A percentile compares a stretch with the other conserved stretches of the same genome.
phyloP scores from a whole-genome alignment of 1,284 basidiomycete genomes.

The Cryptococcus sp. region DNA sequence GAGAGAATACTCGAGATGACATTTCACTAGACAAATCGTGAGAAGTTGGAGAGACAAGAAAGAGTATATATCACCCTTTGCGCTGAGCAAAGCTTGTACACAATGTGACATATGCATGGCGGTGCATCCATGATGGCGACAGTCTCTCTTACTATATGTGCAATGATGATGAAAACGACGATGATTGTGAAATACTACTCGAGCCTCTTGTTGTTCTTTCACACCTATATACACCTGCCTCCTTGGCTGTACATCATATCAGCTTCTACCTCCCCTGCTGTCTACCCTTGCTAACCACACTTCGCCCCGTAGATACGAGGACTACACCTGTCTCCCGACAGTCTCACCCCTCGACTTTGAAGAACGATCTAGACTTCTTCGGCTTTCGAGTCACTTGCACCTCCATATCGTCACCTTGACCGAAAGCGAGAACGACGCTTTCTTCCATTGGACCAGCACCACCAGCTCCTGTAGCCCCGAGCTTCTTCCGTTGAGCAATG shows the following conservation, averaged over 20 bases:
- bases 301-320: background rate
- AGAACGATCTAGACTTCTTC: slow-evolving; percentile 67
- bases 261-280: background rate
- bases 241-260: no score
- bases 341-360: slow-evolving; percentile 71
- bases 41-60: background rate
- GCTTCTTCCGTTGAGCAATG: slow-evolving; percentile 72
- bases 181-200: background rate
- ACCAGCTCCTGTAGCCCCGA: slow-evolving; percentile 58
- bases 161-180: background rate
- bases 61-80: no score
- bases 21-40: slow-evolving; percentile 26
- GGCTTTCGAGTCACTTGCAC: slow-evolving; percentile 83
- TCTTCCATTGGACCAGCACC: slow-evolving; percentile 54
- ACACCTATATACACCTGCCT: no score
- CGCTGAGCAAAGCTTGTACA: background rate
- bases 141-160: slow-evolving; percentile 2
- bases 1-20: slow-evolving; percentile 67
- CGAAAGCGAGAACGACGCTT: slow-evolving; percentile 81
- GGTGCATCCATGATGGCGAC: background rate
- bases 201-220: no score
- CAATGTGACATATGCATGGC: background rate
- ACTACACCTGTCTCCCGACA: background rate
- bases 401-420: slow-evolving; percentile 65
- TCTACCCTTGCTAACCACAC: background rate